These are phyloP conservation scores for Protomyces gravidus DNA, from an alignment of 1,139 yeast genomes.

Conservation along the genomic window DNA sequence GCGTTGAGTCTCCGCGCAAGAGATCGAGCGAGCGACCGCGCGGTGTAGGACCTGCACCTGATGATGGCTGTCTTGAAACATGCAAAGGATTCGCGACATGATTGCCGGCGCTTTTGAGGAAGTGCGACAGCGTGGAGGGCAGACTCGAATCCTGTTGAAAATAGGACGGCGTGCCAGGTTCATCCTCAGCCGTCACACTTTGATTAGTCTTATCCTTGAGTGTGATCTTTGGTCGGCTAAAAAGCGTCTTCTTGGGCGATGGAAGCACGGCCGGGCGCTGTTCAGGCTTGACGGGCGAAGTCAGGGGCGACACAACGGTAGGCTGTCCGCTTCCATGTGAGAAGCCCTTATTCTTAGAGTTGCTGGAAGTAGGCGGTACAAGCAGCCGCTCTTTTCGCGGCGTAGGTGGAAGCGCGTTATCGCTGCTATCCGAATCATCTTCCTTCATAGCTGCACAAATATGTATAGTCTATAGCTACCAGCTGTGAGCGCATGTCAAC, in stretches of 20 bases:
- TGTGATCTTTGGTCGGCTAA: constrained; percentile 22
- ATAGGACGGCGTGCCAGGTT: neutral
- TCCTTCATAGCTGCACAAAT: neutral
- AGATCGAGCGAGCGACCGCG: constrained; percentile 21
- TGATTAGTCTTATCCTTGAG: constrained; percentile 1
- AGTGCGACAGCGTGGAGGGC: constrained; percentile 4
- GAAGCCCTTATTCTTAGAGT: neutral
- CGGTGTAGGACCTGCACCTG: neutral
- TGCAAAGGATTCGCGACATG: constrained; percentile 13
- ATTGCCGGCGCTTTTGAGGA: constrained; percentile 17
- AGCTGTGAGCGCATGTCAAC: no score
- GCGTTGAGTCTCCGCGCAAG: neutral
- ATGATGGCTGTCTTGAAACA: neutral
- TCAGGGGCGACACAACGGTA: neutral
- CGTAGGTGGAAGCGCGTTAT: constrained; percentile 17
- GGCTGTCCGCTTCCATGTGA: neutral
- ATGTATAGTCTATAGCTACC: no score
- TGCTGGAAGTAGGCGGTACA: neutral
- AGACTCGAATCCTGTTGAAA: neutral
- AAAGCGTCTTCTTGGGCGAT: constrained; percentile 12
- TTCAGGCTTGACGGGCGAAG: neutral
- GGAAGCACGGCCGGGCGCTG: constrained; percentile 3
- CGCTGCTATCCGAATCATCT: constrained; percentile 24
- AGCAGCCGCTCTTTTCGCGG: constrained; percentile 7
- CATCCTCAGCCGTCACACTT: neutral